Conservation (phyloP, 768 basidiomycete species). For the Lentinula guzmanii region DNA sequence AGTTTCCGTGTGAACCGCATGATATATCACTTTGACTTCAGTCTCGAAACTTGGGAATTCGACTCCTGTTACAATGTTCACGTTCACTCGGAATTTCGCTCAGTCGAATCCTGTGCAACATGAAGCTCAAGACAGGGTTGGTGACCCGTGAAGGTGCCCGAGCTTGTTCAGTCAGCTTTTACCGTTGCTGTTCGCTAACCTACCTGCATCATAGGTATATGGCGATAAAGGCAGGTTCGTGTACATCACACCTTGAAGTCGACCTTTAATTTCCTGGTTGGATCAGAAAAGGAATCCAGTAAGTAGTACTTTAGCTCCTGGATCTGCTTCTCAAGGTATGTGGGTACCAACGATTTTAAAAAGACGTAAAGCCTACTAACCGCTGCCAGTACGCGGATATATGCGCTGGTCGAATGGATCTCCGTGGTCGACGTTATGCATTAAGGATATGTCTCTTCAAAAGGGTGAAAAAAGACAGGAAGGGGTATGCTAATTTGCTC, state of each 20-base stretch:
- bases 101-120: not conserved
- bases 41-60: no score
- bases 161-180: not conserved
- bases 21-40: not conserved
- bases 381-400: no score
- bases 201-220: not conserved
- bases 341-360: no score
- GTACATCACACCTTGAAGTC: not conserved
- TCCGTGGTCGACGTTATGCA: not conserved
- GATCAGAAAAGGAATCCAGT: not conserved
- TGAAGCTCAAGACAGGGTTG: not conserved
- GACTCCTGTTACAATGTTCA: not conserved
- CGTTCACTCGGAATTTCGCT: not conserved
- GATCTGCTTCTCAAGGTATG: not conserved
- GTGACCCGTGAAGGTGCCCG: not conserved
- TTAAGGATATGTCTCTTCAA: not conserved
- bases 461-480: not conserved
- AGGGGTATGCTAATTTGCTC: not conserved
- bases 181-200: not conserved
- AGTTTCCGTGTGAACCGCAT: slow-evolving; percentile 2
- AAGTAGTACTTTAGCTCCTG: not conserved
- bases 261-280: not conserved
- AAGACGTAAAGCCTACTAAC: no score
- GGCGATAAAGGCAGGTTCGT: not conserved
- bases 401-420: not conserved